Conservation (phyloP, 1,284 basidiomycete species). For the Anthracocystis walkeri region DNA sequence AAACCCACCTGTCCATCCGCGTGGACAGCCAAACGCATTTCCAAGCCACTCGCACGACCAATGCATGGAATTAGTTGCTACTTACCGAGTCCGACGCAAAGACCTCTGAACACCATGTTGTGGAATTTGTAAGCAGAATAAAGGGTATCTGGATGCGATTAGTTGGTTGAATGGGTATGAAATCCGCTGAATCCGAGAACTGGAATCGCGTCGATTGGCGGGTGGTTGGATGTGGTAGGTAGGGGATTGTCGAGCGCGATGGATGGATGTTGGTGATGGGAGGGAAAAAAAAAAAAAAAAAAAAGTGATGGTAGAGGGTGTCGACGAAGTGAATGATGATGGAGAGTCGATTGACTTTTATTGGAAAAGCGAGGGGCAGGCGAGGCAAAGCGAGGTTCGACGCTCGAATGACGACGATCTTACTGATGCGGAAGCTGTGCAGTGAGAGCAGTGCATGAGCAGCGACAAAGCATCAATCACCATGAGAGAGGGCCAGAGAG, state of each 20-base stretch:
- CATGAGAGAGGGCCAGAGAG: too few species aligned
- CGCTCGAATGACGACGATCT: constrained; percentile 14
- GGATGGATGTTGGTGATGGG: constrained; percentile 8
- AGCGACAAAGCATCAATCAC: background rate
- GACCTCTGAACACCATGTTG: constrained; percentile 51
- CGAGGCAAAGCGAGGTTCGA: background rate
- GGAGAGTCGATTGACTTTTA: constrained; percentile 15
- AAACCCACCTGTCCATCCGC: background rate
- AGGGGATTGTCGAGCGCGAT: background rate
- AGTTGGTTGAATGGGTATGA: constrained; percentile 5
- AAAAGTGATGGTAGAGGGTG: background rate
- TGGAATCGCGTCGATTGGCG: constrained; percentile 4
- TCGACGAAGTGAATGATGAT: background rate
- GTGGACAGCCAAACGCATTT: background rate
- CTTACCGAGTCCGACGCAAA: constrained; percentile 58
- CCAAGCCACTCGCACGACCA: background rate
- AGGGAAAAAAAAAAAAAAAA: background rate
- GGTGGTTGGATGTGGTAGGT: background rate
- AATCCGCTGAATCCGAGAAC: constrained; percentile 1
- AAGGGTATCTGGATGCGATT: background rate
- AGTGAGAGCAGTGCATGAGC: background rate
- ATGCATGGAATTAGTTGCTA: background rate
- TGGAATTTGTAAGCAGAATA: constrained; percentile 1
- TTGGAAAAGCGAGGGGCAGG: constrained; percentile 5
- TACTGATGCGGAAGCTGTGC: constrained; percentile 3